A percentile compares a stretch with the other conserved stretches of the same genome.
Conservation (phyloP, 805 yeast genomes). For the Starmera dryadoides region DNA sequence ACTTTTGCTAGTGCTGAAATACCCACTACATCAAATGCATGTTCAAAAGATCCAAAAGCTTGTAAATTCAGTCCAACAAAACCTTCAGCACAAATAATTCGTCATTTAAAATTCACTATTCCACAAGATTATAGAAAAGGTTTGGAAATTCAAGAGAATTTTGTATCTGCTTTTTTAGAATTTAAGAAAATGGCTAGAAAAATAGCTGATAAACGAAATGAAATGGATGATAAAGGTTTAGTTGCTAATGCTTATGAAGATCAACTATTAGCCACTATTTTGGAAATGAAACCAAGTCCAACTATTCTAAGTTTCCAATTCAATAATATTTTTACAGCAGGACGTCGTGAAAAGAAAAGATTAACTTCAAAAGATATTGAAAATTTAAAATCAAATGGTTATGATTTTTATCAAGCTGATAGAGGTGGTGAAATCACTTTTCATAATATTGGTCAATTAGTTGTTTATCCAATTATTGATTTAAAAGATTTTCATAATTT, state of each 20-base stretch:
- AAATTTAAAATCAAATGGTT: constrained; percentile 29
- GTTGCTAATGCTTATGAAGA: constrained; percentile 40
- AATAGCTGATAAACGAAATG: constrained; percentile 32
- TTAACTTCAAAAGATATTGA: constrained; percentile 24
- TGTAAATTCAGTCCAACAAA: constrained; percentile 24
- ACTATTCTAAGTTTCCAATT: constrained; percentile 78
- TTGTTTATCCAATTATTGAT: constrained; percentile 74
- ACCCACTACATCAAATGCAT: not conserved
- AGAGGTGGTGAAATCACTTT: constrained; percentile 96
- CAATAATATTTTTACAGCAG: constrained; percentile 84
- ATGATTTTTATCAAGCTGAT: constrained; percentile 66
- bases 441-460: constrained; percentile 95
- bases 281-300: constrained; percentile 52
- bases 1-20: not conserved
- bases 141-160: constrained; percentile 44
- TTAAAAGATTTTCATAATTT: constrained; percentile 50
- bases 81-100: constrained; percentile 26
- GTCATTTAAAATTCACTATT: constrained; percentile 37
- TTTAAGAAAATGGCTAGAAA: constrained; percentile 46
- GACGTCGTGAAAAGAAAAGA: constrained; percentile 65
- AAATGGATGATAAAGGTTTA: constrained; percentile 31
- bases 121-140: constrained; percentile 40
- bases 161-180: constrained; percentile 51
- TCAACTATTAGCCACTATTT: constrained; percentile 33
- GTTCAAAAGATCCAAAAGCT: not conserved